A percentile compares a stretch with the other conserved stretches of the same genome.
phyloP scores from a whole-genome alignment of 805 yeast genomes.

The Komagataella populi region DNA sequence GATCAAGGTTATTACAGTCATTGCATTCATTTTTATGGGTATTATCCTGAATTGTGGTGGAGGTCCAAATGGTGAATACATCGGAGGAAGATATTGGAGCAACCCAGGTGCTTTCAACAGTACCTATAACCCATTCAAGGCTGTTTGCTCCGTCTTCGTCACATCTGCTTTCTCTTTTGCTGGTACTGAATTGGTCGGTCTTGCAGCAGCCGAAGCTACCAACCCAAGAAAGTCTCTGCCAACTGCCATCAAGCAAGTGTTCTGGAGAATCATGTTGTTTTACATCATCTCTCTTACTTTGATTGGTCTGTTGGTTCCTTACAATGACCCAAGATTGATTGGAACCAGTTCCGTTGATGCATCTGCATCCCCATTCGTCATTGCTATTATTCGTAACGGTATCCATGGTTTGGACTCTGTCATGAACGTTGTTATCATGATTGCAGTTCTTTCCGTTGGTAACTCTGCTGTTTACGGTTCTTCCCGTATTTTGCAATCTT shows the following conservation, averaged over 20 bases:
- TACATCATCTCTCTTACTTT: slow-evolving; percentile 30
- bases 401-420: slow-evolving; percentile 45
- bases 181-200: slow-evolving; percentile 38
- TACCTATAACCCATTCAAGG: slow-evolving; percentile 29
- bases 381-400: slow-evolving; percentile 38
- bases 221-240: slow-evolving; percentile 35
- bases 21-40: slow-evolving; percentile 42
- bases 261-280: slow-evolving; percentile 38
- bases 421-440: slow-evolving; percentile 43
- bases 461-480: slow-evolving; percentile 40
- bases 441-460: slow-evolving; percentile 42
- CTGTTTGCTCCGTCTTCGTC: slow-evolving; percentile 38
- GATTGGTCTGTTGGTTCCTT: slow-evolving; percentile 34
- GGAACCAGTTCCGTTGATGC: slow-evolving; percentile 17
- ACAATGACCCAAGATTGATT: slow-evolving; percentile 20
- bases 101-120: slow-evolving; percentile 24
- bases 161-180: slow-evolving; percentile 43
- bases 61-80: slow-evolving; percentile 27
- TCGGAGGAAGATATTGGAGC: slow-evolving; percentile 32
- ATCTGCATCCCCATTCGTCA: slow-evolving; percentile 55
- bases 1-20: slow-evolving; percentile 32
- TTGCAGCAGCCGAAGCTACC: slow-evolving; percentile 34
- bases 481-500: slow-evolving; percentile 47
- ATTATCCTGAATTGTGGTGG: slow-evolving; percentile 34
- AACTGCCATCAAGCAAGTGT: slow-evolving; percentile 38